Conservation (phyloP, 306 rosid species). For the Rosa chinensis region DNA sequence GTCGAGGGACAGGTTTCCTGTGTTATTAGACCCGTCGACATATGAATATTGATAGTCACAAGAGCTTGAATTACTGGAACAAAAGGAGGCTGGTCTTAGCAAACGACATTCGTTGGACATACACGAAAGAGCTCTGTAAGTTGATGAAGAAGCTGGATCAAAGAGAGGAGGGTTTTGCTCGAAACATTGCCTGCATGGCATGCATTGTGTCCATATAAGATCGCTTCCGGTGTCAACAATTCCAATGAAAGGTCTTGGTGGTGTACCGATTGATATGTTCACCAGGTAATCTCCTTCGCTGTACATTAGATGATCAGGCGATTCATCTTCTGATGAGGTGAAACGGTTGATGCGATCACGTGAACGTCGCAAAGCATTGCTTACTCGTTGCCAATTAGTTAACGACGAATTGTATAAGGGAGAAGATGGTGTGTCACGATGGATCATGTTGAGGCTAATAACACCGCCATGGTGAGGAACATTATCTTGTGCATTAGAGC, state of each 20-base stretch:
- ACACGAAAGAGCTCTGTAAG: slow-evolving; percentile 2
- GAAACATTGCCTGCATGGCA: not conserved
- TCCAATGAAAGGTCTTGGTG: not conserved
- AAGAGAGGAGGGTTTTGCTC: not conserved
- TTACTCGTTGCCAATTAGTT: not conserved
- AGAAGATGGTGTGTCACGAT: slow-evolving; percentile 3
- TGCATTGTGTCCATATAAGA: slow-evolving; percentile 12
- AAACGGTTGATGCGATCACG: not conserved
- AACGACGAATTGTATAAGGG: not conserved
- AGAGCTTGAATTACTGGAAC: not conserved
- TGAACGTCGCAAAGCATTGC: slow-evolving; percentile 14
- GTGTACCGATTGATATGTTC: slow-evolving; percentile 12
- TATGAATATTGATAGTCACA: not conserved
- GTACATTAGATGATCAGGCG: not conserved
- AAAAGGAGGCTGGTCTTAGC: not conserved
- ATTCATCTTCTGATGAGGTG: not conserved
- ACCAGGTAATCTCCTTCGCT: not conserved
- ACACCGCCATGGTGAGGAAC: not conserved
- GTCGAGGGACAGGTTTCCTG: slow-evolving; percentile 1
- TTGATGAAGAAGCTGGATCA: slow-evolving; percentile 8
- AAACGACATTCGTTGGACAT: not conserved
- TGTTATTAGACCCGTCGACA: not conserved
- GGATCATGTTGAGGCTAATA: slow-evolving; percentile 3
- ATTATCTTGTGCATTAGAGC: not conserved
- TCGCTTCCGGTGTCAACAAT: slow-evolving; percentile 12